phyloP scores from a whole-genome alignment of 768 basidiomycete genomes.

The Lentinula lateritia region DNA sequence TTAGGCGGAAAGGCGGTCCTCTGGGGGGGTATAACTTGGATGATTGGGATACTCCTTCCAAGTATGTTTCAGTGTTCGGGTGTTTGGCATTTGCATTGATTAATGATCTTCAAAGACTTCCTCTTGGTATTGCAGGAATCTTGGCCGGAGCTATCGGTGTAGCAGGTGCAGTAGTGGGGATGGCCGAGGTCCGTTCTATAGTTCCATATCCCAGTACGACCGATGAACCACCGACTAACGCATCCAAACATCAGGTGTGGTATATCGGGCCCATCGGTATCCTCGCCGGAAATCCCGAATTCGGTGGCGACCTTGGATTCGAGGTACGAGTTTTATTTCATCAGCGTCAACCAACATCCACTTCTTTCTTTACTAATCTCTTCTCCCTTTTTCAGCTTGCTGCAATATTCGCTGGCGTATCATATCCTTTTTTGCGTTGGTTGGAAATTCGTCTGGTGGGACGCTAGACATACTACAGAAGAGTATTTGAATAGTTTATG shows the following conservation, averaged over 20 bases:
- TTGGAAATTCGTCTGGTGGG: conserved; percentile 41
- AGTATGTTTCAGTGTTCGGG: neutral
- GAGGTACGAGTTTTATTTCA: conserved; percentile 28
- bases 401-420: conserved; percentile 39
- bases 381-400: conserved; percentile 25
- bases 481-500: too few relatives aligned
- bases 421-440: conserved; percentile 43
- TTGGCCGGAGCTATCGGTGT: conserved; percentile 41
- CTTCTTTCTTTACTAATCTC: neutral
- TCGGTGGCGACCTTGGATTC: conserved; percentile 50
- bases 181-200: conserved; percentile 32
- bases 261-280: conserved; percentile 45
- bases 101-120: conserved; percentile 25
- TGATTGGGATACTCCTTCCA: conserved; percentile 37
- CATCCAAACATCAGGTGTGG: conserved; percentile 24
- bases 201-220: neutral
- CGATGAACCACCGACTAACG: neutral
- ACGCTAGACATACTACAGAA: neutral
- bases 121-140: conserved; percentile 42
- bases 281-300: conserved; percentile 31
- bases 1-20: conserved; percentile 30
- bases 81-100: neutral
- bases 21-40: conserved; percentile 48
- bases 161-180: conserved; percentile 43
- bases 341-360: too few relatives aligned